A percentile compares a stretch with the other conserved stretches of the same genome.
phyloP scores from a whole-genome alignment of 2,329 filamentous ascomycete genomes.

The Paraphaeosphaeria minitans region DNA sequence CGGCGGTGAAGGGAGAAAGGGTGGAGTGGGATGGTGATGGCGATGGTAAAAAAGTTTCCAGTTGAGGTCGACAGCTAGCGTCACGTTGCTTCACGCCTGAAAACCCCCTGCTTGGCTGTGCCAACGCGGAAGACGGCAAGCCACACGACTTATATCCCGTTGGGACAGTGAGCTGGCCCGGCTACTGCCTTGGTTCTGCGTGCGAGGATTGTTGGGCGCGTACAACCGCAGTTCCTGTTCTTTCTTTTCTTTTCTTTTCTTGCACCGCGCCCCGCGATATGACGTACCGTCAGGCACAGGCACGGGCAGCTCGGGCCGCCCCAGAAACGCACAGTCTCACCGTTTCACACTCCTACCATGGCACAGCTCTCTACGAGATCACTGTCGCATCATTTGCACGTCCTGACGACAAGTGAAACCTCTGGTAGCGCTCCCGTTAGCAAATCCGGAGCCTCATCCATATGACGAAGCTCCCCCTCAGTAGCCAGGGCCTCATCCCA shows the following conservation, averaged over 20 bases:
- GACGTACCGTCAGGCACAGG: slow-evolving; percentile 17
- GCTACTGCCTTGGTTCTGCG: slow-evolving; percentile 15
- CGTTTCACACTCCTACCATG: not conserved
- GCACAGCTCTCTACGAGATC: not conserved
- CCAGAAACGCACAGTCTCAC: not conserved
- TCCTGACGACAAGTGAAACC: not conserved
- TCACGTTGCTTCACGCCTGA: slow-evolving; percentile 1
- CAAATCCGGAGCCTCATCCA: slow-evolving; percentile 1
- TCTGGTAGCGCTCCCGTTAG: not conserved
- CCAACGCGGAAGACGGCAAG: slow-evolving; percentile 7
- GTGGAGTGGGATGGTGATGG: not conserved
- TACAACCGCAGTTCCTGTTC: slow-evolving; percentile 7
- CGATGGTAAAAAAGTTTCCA: slow-evolving; percentile 6
- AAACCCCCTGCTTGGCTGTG: slow-evolving; percentile 1
- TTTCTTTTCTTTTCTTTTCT: not conserved
- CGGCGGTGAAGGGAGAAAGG: not conserved
- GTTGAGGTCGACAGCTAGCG: slow-evolving; percentile 1
- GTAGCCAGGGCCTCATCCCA: not conserved
- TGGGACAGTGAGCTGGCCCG: not conserved
- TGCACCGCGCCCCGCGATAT: slow-evolving; percentile 14
- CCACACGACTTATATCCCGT: slow-evolving; percentile 5
- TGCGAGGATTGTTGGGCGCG: slow-evolving; percentile 4
- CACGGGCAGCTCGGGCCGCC: slow-evolving; percentile 8
- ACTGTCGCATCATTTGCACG: slow-evolving; percentile 16
- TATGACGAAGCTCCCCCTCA: not conserved